Conservation (phyloP, 257 asterid genomes). For the Gentiana macrophylla region DNA sequence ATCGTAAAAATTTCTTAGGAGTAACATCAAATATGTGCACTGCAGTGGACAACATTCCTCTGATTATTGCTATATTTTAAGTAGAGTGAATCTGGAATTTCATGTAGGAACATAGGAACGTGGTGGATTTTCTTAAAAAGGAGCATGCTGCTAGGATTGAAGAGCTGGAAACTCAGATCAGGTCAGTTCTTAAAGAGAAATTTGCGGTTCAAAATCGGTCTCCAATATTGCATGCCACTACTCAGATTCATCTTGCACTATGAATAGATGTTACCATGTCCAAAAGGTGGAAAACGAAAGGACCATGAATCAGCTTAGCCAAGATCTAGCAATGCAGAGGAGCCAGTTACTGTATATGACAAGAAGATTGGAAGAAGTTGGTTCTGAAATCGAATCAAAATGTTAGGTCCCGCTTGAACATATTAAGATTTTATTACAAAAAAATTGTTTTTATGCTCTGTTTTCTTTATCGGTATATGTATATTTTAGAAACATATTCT, state of each 20-base stretch:
- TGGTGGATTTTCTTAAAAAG: slow-evolving; percentile 18
- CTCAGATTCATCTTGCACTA: slow-evolving; percentile 5
- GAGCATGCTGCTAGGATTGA: slow-evolving; percentile 17
- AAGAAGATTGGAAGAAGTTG: slow-evolving; percentile 22
- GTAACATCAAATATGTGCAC: neutral
- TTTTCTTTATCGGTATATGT: too few species aligned
- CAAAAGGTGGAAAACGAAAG: slow-evolving; percentile 18
- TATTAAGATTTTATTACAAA: neutral
- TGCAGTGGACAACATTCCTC: neutral
- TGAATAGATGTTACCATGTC: slow-evolving; percentile 16
- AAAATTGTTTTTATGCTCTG: too few species aligned
- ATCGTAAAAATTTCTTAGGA: neutral
- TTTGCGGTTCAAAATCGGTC: neutral
- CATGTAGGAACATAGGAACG: slow-evolving; percentile 16
- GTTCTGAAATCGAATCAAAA: slow-evolving; percentile 24
- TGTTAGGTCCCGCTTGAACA: slow-evolving; percentile 14
- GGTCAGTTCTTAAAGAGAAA: slow-evolving; percentile 12
- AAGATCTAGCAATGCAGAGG: slow-evolving; percentile 21
- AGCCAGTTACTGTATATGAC: slow-evolving; percentile 19
- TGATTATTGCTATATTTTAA: neutral
- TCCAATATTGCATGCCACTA: neutral
- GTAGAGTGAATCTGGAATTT: neutral
- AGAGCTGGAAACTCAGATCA: slow-evolving; percentile 24
- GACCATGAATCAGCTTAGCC: slow-evolving; percentile 17
- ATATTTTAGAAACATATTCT: neutral